These are phyloP conservation scores for Trametes hirsuta DNA, from an alignment of 1,284 basidiomycete genomes.

Conservation along the genomic window DNA sequence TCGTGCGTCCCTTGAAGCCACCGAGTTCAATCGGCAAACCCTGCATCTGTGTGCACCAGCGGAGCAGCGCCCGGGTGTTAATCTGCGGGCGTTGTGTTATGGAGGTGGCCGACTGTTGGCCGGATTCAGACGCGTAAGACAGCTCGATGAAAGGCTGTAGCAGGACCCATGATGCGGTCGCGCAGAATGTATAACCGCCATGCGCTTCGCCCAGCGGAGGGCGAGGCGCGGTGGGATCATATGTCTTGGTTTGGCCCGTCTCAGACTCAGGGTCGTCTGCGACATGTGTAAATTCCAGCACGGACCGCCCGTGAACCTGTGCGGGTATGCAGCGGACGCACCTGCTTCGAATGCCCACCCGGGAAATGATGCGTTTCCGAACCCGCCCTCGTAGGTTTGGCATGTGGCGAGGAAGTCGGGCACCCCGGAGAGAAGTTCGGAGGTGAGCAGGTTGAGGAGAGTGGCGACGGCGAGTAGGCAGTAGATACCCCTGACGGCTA, in stretches of 20 bases:
- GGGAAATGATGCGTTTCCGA: constrained; percentile 83
- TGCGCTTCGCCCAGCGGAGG: constrained; percentile 91
- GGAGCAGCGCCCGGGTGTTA: constrained; percentile 63
- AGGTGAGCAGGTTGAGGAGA: constrained; percentile 83
- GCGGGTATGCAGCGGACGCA: background rate
- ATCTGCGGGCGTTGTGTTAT: constrained; percentile 43
- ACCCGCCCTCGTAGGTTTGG: constrained; percentile 98
- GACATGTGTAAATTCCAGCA: background rate
- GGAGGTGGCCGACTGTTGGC: background rate
- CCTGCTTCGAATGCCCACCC: constrained; percentile 34
- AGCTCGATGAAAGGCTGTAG: constrained; percentile 57
- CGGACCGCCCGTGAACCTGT: background rate
- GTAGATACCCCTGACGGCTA: constrained; percentile 65
- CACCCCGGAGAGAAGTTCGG: constrained; percentile 77
- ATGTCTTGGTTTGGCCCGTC: background rate
- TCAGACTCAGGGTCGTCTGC: constrained; percentile 12
- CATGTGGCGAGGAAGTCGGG: constrained; percentile 76
- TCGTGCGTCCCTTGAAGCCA: constrained; percentile 92
- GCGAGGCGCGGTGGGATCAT: constrained; percentile 45
- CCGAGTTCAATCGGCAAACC: constrained; percentile 84
- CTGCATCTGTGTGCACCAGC: constrained; percentile 92
- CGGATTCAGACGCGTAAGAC: constrained; percentile 11
- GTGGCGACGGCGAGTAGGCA: constrained; percentile 75
- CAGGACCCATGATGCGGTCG: constrained; percentile 84
- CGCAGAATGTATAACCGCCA: constrained; percentile 96